These are phyloP conservation scores for Trypanosoma mega DNA, from an alignment of 208 protist genomes.

Conservation along the genomic window DNA sequence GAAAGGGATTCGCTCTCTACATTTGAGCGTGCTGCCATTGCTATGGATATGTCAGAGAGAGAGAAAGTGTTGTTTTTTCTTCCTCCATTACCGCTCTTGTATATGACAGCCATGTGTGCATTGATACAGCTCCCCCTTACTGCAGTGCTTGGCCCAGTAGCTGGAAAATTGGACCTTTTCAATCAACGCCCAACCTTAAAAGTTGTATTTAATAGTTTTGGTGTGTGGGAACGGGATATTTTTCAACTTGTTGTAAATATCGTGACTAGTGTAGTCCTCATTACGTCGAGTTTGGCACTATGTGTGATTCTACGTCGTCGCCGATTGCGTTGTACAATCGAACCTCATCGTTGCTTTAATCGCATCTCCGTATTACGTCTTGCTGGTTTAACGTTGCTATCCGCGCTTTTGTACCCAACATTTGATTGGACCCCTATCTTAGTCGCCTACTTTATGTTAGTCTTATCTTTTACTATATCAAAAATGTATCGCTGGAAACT, in stretches of 20 bases:
- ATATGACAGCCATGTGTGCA: neutral
- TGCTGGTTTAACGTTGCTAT: conserved; percentile 2
- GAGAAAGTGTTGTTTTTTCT: neutral
- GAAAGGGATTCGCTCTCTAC: no score
- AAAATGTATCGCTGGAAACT: neutral
- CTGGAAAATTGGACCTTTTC: neutral
- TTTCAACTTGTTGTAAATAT: conserved; percentile 6
- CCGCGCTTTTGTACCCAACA: conserved; percentile 9
- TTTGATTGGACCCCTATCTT: conserved; percentile 7
- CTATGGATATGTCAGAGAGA: neutral
- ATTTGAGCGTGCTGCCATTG: no score
- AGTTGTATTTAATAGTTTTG: conserved; percentile 9
- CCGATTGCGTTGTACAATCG: neutral
- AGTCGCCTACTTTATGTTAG: conserved; percentile 7
- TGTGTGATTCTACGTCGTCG: conserved; percentile 4
- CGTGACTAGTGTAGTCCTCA: neutral
- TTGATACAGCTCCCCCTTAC: conserved; percentile 3
- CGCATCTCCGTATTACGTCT: conserved; percentile 5
- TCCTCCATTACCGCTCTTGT: conserved; percentile 3
- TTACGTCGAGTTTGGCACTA: neutral
- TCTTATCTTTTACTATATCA: conserved; percentile 9
- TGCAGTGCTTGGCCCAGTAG: neutral
- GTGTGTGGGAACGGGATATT: conserved; percentile 9
- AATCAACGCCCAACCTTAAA: conserved; percentile 4
- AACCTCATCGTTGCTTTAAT: conserved; percentile 9